Evolutionary conservation across 1,284 basidiomycete species (phyloP).

Genomic region (Ceratobasidium theobromae): DNA sequence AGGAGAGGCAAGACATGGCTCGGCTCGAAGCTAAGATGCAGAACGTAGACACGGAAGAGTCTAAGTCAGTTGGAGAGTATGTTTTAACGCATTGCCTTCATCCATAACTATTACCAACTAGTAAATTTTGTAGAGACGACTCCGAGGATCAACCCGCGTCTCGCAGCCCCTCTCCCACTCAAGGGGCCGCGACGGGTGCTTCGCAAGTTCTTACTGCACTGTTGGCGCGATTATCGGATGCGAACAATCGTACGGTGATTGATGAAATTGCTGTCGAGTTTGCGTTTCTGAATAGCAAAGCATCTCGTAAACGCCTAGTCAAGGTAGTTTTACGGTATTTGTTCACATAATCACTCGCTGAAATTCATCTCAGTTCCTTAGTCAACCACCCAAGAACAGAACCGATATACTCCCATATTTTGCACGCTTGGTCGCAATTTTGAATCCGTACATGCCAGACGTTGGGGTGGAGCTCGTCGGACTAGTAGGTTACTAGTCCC

Average conservation of each 20-base stretch:
- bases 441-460: conserved; percentile 93
- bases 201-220: conserved; percentile 90
- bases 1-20: conserved; percentile 51
- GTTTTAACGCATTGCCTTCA: neutral
- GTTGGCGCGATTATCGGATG: conserved; percentile 90
- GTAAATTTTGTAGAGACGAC: neutral
- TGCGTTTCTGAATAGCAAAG: conserved; percentile 94
- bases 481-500: conserved; percentile 53
- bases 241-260: conserved; percentile 87
- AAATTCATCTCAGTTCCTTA: conserved; percentile 63
- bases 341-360: neutral
- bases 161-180: conserved; percentile 57
- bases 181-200: conserved; percentile 76
- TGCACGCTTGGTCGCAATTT: conserved; percentile 82
- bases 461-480: conserved; percentile 80
- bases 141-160: conserved; percentile 35
- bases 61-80: conserved; percentile 28
- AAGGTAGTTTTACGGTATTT: conserved; percentile 54
- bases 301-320: conserved; percentile 84
- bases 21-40: conserved; percentile 52
- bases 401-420: conserved; percentile 94
- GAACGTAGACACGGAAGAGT: conserved; percentile 46
- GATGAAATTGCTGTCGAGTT: conserved; percentile 96
- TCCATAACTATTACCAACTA: neutral
- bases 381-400: conserved; percentile 83